Evolutionary conservation across 768 basidiomycete genomes (phyloP).

Genomic region (Gymnopilus junonius): DNA sequence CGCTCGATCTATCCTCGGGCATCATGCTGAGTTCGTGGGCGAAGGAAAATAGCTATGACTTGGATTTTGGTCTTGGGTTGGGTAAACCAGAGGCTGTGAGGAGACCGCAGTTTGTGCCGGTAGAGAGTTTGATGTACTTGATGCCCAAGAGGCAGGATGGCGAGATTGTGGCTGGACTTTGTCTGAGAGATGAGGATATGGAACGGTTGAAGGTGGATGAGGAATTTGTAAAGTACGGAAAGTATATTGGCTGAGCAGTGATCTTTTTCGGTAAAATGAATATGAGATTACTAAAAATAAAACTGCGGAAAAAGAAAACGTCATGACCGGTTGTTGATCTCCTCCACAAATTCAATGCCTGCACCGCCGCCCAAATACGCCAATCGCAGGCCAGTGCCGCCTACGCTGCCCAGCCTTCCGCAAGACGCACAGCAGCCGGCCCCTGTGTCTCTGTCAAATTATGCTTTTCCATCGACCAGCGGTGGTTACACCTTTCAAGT

Average conservation of each 20-base stretch:
- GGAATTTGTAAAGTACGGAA: conserved; percentile 23
- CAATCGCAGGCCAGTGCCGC: conserved; percentile 10
- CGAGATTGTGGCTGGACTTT: conserved; percentile 23
- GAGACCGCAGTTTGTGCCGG: conserved; percentile 26
- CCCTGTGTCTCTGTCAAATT: background rate
- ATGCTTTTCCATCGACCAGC: background rate
- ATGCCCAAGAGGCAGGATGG: conserved; percentile 27
- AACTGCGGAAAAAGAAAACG: background rate
- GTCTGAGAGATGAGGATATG: conserved; percentile 33
- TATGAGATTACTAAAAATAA: background rate
- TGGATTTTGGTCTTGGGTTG: conserved; percentile 27
- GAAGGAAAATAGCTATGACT: conserved; percentile 22
- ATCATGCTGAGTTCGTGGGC: conserved; percentile 35
- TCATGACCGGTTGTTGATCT: background rate
- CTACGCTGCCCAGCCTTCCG: conserved; percentile 17
- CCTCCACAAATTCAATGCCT: background rate
- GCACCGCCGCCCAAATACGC: background rate
- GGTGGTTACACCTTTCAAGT: conserved; percentile 4
- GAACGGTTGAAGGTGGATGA: conserved; percentile 26
- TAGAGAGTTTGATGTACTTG: conserved; percentile 31
- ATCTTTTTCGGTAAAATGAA: no score
- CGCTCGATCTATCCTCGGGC: conserved; percentile 19
- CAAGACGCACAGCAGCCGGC: conserved; percentile 26
- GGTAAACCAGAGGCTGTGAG: conserved; percentile 30
- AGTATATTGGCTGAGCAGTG: conserved; percentile 17